Percentiles rank a stretch among this genome's conserved stretches.
phyloP scores from a whole-genome alignment of 2,329 filamentous ascomycete genomes.

The Spiromastix sp. region DNA sequence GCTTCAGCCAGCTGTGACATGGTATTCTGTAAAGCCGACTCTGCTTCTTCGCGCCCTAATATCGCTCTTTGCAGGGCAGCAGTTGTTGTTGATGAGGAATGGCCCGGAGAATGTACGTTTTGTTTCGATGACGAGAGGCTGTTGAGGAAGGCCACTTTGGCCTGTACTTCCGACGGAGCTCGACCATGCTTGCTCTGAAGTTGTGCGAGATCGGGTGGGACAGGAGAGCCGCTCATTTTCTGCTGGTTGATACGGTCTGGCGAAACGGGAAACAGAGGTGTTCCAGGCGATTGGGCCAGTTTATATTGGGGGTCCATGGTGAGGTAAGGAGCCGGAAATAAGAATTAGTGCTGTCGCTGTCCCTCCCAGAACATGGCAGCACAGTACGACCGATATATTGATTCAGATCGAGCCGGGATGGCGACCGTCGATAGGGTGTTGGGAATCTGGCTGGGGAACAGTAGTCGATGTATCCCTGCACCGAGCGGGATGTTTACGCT shows the following conservation, averaged over 20 bases:
- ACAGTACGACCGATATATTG: no score
- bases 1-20: slow-evolving; percentile 31
- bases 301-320: slow-evolving; percentile 12
- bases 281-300: slow-evolving; percentile 18
- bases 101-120: slow-evolving; percentile 21
- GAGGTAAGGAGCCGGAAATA: not conserved
- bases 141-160: slow-evolving; percentile 40
- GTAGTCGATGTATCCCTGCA: no score
- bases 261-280: slow-evolving; percentile 34
- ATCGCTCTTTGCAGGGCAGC: slow-evolving; percentile 36
- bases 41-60: slow-evolving; percentile 37
- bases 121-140: slow-evolving; percentile 21
- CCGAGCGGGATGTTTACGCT: no score
- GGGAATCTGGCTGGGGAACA: no score
- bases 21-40: slow-evolving; percentile 25
- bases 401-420: no score
- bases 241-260: slow-evolving; percentile 41
- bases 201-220: slow-evolving; percentile 24
- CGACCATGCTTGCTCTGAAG: slow-evolving; percentile 27
- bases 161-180: slow-evolving; percentile 34
- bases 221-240: slow-evolving; percentile 27
- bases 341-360: no score
- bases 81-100: slow-evolving; percentile 26
- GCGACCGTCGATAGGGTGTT: no score
- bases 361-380: no score